A percentile compares a stretch with the other conserved stretches of the same genome.
phyloP scores from a whole-genome alignment of 345 rosid genomes.

The Citrus australasica region DNA sequence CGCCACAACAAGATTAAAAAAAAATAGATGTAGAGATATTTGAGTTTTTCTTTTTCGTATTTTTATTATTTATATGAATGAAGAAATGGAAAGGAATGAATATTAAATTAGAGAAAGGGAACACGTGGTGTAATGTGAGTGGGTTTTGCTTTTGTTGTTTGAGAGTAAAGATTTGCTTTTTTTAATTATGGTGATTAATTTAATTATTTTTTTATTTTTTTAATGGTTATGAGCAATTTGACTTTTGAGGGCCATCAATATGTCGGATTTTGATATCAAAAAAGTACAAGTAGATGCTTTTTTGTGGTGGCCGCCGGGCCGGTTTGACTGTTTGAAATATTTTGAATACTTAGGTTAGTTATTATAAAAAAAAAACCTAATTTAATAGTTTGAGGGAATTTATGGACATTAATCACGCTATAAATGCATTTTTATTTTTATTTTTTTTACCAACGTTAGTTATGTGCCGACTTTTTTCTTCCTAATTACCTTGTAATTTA shows the following conservation, averaged over 20 bases:
- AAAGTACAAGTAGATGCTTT: neutral
- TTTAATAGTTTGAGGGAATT: no score
- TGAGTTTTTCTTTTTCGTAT: no score
- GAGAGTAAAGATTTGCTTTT: neutral
- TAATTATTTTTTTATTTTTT: no score
- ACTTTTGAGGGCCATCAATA: neutral
- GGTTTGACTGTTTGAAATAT: neutral
- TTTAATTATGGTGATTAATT: neutral
- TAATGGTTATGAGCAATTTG: neutral
- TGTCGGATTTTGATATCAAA: neutral
- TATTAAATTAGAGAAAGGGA: neutral
- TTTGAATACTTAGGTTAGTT: neutral
- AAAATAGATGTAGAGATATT: no score
- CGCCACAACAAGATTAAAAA: no score
- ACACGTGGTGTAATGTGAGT: neutral
- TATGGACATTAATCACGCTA: neutral
- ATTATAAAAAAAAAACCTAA: no score
- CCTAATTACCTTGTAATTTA: neutral
- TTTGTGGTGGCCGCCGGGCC: neutral
- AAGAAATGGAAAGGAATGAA: neutral
- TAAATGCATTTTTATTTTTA: no score
- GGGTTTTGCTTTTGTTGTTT: neutral
- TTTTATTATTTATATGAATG: no score
- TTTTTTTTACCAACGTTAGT: no score
- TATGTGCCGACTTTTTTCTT: no score